These are phyloP conservation scores for Podospora appendiculata DNA, from an alignment of 495 filamentous ascomycete genomes.

Conservation along the genomic window DNA sequence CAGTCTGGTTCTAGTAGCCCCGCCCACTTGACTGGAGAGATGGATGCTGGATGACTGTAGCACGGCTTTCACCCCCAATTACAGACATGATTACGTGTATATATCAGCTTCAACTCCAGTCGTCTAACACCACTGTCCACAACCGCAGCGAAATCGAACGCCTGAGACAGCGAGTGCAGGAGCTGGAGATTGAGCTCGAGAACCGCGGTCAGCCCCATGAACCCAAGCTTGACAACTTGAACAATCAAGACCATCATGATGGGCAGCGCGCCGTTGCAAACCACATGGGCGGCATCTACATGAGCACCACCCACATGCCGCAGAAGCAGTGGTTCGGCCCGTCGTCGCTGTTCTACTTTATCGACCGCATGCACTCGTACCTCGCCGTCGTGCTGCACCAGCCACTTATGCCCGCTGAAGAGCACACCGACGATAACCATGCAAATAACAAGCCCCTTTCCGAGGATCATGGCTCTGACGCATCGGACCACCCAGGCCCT, in stretches of 20 bases:
- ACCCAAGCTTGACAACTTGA: slow-evolving; percentile 1
- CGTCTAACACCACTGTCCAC: not conserved
- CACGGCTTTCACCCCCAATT: too few relatives aligned
- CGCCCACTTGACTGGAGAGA: too few relatives aligned
- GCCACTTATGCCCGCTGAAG: slow-evolving; percentile 10
- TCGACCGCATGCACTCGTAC: slow-evolving; percentile 28
- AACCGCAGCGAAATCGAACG: slow-evolving; percentile 33
- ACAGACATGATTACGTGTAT: too few relatives aligned
- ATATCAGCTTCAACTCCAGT: too few relatives aligned
- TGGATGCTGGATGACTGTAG: too few relatives aligned
- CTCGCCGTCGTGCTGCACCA: slow-evolving; percentile 24
- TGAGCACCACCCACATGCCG: slow-evolving; percentile 18
- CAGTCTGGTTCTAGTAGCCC: too few relatives aligned
- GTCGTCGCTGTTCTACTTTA: slow-evolving; percentile 33
- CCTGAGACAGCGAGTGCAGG: slow-evolving; percentile 26
- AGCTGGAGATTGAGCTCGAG: slow-evolving; percentile 30
- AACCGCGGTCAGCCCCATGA: slow-evolving; percentile 1
- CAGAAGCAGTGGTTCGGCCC: slow-evolving; percentile 30
- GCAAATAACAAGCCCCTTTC: not conserved
- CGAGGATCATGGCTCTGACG: not conserved
- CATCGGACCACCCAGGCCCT: not conserved
- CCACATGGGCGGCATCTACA: slow-evolving; percentile 13
- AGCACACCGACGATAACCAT: not conserved
- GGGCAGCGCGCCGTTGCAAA: not conserved
- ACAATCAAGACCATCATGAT: not conserved